Base-by-base conservation (phyloP, 805 yeast species). In the Cephaloascus fragrans region DNA sequence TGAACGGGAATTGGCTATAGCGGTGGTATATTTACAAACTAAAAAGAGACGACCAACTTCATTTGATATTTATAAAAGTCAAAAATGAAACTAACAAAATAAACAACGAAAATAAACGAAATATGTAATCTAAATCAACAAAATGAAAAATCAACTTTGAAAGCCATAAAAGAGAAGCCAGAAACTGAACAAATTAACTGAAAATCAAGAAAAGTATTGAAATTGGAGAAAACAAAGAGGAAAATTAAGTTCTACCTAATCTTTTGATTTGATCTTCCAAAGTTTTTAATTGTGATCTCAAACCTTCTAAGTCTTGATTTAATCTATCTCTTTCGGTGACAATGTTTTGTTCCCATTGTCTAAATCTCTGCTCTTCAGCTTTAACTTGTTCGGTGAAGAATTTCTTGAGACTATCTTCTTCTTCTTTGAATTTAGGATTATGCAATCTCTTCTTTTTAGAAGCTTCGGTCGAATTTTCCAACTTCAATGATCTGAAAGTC, bases 341-440 rank as follows among this genome's bases (percentile, higher is more conserved):
- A 50, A 93, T 86, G 57, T 93, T 90, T 51, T 88, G 85, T 67
- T 89, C 97, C 98, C 99, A 93, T 69, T 90, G 96, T 70, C 94
- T 85, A 63, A 93, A 93, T 57, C 98, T 77, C 54, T 87, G 94
- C 56, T 93, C 98, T 67, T 93, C 98, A 36, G 84, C 84, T 67
- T 90, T 89, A 44, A 93, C 71, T 68, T 93, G 97, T 61, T 89
- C 97, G 8, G 97, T 90, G 65, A 93, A 93, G 61, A 84, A 84
- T 64, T 84, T 83, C 74, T 93, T 87, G 56, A 93, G 72, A 26
- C 89, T 83, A 59, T 86, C 93, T 63, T 93, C 98, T 61, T 90
- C 97, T 62, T 93, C 97, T 61, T 88, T 83, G 69, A 84, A 93
- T 63, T 86, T 83, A 37, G 97, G 97, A 61, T 93, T 89, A 52